Conservation (phyloP, 306 rosid species). For the Arachis hypogaea region DNA sequence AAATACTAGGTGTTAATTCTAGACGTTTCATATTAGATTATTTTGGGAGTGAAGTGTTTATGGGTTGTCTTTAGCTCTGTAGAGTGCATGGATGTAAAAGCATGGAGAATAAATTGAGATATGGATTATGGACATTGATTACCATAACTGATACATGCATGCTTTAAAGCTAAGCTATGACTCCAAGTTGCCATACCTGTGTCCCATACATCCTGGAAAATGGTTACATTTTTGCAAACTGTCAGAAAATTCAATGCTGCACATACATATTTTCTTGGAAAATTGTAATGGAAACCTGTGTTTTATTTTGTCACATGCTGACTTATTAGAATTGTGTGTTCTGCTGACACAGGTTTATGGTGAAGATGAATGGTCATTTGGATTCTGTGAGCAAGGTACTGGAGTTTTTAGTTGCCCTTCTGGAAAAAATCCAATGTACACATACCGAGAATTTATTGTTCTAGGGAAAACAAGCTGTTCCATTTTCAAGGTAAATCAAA, state of each 20-base stretch:
- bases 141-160: not conserved
- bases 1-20: not conserved
- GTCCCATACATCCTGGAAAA: no score
- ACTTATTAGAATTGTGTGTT: slow-evolving; percentile 33
- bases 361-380: slow-evolving; percentile 98
- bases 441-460: slow-evolving; percentile 74
- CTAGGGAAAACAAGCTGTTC: slow-evolving; percentile 78
- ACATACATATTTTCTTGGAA: not conserved
- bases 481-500: slow-evolving; percentile 79
- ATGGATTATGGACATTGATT: not conserved
- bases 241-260: no score
- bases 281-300: not conserved
- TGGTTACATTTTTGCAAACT: no score
- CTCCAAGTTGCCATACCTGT: no score
- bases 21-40: not conserved
- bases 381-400: slow-evolving; percentile 93
- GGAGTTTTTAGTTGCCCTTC: slow-evolving; percentile 98
- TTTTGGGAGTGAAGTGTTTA: slow-evolving; percentile 9
- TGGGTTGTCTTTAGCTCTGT: not conserved
- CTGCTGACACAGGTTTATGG: slow-evolving; percentile 68
- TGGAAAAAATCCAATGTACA: slow-evolving; percentile 91
- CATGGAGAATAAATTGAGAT: not conserved
- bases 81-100: slow-evolving; percentile 10
- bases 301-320: slow-evolving; percentile 4
- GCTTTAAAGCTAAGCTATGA: no score